These are phyloP conservation scores for Ottelia alismoides DNA, from an alignment of 106 monocot genomes.

Conservation along the genomic window DNA sequence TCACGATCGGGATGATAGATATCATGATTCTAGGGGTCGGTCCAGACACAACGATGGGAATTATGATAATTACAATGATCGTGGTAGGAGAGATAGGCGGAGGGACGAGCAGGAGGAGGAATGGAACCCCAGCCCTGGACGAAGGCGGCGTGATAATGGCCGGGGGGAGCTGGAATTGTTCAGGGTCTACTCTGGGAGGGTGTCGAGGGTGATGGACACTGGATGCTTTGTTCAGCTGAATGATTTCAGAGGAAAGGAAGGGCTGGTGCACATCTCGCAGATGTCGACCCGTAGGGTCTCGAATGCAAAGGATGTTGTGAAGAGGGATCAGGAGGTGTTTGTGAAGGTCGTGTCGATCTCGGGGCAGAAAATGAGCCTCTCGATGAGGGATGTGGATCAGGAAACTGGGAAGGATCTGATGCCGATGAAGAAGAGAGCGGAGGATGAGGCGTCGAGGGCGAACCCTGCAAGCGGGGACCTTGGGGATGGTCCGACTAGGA, in stretches of 20 bases:
- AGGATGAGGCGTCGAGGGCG: slow-evolving; percentile 39
- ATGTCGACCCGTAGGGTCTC: slow-evolving; percentile 45
- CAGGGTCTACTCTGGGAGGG: slow-evolving; percentile 55
- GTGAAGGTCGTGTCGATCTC: slow-evolving; percentile 78
- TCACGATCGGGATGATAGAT: slow-evolving; percentile 9
- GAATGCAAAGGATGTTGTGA: slow-evolving; percentile 51
- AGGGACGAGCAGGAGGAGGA: not conserved
- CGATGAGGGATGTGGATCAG: slow-evolving; percentile 87
- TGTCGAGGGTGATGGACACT: slow-evolving; percentile 62
- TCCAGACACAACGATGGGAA: slow-evolving; percentile 3
- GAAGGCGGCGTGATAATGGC: not conserved
- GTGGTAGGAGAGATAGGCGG: not conserved
- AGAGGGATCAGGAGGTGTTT: slow-evolving; percentile 66
- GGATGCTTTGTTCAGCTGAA: slow-evolving; percentile 78
- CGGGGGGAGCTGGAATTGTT: slow-evolving; percentile 48
- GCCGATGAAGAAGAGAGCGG: slow-evolving; percentile 35
- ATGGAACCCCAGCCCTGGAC: not conserved
- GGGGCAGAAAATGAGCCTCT: slow-evolving; percentile 61
- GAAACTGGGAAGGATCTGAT: slow-evolving; percentile 59
- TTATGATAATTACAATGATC: not conserved
- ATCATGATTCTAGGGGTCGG: slow-evolving; percentile 5
- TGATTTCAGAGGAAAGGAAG: slow-evolving; percentile 48
- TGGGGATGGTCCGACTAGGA: slow-evolving; percentile 11
- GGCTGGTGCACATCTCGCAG: slow-evolving; percentile 69
- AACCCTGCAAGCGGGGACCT: slow-evolving; percentile 32